Conservation (phyloP, 2,329 filamentous ascomycete genomes). For the Phyllosticta citriasiana region DNA sequence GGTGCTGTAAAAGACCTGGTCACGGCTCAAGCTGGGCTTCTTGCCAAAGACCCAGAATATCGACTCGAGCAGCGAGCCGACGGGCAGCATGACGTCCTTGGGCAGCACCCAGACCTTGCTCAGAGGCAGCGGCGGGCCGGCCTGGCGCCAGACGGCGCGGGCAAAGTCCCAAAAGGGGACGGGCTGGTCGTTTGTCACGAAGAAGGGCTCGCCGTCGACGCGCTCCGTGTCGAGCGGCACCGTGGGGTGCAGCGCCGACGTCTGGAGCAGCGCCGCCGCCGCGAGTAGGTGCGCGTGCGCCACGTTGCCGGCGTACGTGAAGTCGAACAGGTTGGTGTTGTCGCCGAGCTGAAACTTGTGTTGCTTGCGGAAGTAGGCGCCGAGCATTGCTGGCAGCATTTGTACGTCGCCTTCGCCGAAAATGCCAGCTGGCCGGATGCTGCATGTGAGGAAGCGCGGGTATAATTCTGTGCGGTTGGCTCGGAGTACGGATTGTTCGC, state of each 20-base stretch:
- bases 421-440: slow-evolving; percentile 41
- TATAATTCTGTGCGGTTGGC: slow-evolving; percentile 33
- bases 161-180: slow-evolving; percentile 44
- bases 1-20: slow-evolving; percentile 52
- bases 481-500: slow-evolving; percentile 38
- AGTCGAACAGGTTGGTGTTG: slow-evolving; percentile 46
- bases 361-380: slow-evolving; percentile 37
- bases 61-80: slow-evolving; percentile 36
- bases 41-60: slow-evolving; percentile 35
- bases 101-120: slow-evolving; percentile 34
- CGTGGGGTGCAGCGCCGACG: slow-evolving; percentile 26
- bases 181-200: slow-evolving; percentile 42
- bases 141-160: slow-evolving; percentile 36
- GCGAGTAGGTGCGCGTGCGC: slow-evolving; percentile 43
- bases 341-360: slow-evolving; percentile 41
- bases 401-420: slow-evolving; percentile 42
- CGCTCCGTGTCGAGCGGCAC: slow-evolving; percentile 34
- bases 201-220: slow-evolving; percentile 42
- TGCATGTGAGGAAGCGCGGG: slow-evolving; percentile 38
- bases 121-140: slow-evolving; percentile 28
- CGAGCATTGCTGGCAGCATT: slow-evolving; percentile 34
- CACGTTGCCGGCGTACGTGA: slow-evolving; percentile 43
- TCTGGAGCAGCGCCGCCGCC: slow-evolving; percentile 38
- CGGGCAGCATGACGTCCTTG: slow-evolving; percentile 30
- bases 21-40: slow-evolving; percentile 36